Conservation (phyloP, 495 filamentous ascomycete genomes). For the Hyaloscypha variabilis region DNA sequence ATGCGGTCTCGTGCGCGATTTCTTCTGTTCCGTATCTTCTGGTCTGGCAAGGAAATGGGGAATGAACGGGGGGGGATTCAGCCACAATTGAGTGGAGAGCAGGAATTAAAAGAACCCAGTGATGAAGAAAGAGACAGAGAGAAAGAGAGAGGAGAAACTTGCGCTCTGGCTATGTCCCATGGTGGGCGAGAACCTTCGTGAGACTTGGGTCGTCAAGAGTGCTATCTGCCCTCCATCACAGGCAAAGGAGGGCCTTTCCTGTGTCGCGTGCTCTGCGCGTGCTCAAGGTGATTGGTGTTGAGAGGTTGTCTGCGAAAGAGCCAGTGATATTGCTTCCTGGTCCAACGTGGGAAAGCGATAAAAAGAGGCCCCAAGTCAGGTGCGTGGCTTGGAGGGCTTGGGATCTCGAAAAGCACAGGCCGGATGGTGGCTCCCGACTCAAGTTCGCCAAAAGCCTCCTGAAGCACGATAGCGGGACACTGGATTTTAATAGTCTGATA, state of each 20-base stretch:
- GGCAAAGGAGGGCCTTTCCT: slow-evolving; percentile 7
- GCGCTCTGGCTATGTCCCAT: neutral
- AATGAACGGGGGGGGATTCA: neutral
- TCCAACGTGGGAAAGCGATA: neutral
- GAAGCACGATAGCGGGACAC: too few relatives aligned
- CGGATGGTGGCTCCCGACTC: neutral
- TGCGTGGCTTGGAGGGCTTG: neutral
- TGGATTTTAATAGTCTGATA: too few relatives aligned
- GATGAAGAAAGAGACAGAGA: neutral
- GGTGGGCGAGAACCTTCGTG: neutral
- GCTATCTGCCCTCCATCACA: slow-evolving; percentile 9
- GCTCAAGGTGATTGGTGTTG: slow-evolving; percentile 1
- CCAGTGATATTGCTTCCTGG: neutral
- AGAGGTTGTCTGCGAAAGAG: neutral
- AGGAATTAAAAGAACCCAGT: neutral
- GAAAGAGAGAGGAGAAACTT: neutral
- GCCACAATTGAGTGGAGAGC: neutral
- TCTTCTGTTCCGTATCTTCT: neutral
- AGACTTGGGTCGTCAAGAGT: slow-evolving; percentile 20
- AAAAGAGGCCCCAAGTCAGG: neutral
- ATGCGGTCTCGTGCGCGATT: slow-evolving; percentile 21
- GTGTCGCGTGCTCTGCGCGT: slow-evolving; percentile 6
- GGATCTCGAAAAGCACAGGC: neutral
- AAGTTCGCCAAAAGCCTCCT: neutral
- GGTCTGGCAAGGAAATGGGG: slow-evolving; percentile 1